phyloP scores from a whole-genome alignment of 768 basidiomycete genomes.

The Rhodotorula babjevae region DNA sequence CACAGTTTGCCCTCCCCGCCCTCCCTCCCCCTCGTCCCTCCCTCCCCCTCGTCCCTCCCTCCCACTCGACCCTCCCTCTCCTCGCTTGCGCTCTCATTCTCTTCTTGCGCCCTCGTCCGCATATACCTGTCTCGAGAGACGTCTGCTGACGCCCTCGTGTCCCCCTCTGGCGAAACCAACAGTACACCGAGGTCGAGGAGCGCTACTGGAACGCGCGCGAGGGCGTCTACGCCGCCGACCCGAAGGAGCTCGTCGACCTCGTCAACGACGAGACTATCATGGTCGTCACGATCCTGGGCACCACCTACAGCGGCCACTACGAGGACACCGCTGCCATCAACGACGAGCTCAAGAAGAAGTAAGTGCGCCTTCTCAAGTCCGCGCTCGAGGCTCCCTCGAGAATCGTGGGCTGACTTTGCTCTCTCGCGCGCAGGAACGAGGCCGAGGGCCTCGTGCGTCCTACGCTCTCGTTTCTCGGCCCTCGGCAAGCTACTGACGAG shows the following conservation, averaged over 20 bases:
- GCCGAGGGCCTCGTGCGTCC: slow-evolving; percentile 28
- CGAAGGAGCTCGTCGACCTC: slow-evolving; percentile 44
- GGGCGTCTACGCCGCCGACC: slow-evolving; percentile 45
- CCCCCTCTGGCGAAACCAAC: no score
- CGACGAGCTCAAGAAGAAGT: slow-evolving; percentile 41
- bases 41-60: no score
- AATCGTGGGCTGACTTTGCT: background rate
- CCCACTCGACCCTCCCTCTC: no score
- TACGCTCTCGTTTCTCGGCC: background rate
- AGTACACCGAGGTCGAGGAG: slow-evolving; percentile 46
- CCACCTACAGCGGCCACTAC: slow-evolving; percentile 33
- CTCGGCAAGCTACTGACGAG: background rate
- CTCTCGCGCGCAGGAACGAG: slow-evolving; percentile 27
- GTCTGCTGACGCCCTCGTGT: no score
- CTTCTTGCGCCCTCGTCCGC: no score
- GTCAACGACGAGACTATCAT: slow-evolving; percentile 48
- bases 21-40: background rate
- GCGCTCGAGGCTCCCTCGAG: no score
- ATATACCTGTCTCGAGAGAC: no score
- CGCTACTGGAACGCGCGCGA: slow-evolving; percentile 42
- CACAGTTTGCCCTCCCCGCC: background rate
- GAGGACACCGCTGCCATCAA: slow-evolving; percentile 40
- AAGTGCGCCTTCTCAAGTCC: no score
- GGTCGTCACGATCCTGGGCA: slow-evolving; percentile 43
- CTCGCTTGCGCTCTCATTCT: no score